A percentile compares a stretch with the other conserved stretches of the same genome.
Evolutionary conservation across 257 asterid genomes (phyloP).

Genomic region (Leptodermis oblonga): DNA sequence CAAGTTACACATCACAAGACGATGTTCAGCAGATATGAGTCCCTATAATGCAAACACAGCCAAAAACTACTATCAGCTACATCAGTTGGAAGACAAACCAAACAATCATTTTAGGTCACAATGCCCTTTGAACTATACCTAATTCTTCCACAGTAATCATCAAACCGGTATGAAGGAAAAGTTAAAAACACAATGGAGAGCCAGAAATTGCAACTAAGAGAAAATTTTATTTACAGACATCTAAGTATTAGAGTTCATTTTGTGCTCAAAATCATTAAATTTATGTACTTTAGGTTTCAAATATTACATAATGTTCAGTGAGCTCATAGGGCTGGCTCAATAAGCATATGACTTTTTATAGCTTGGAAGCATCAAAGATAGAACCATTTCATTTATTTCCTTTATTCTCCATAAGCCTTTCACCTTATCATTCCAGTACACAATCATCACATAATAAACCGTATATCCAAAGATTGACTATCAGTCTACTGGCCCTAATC

Average conservation of each 20-base stretch:
- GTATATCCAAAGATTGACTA: background rate
- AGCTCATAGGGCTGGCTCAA: background rate
- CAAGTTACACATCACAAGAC: slow-evolving; percentile 74
- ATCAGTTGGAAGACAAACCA: background rate
- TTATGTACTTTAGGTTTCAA: background rate
- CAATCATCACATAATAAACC: background rate
- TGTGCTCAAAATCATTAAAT: background rate
- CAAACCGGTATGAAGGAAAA: background rate
- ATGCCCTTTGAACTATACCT: background rate
- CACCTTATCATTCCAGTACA: background rate
- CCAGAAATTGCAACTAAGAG: background rate
- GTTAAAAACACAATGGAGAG: background rate
- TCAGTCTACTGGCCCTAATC: background rate
- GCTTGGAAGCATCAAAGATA: background rate
- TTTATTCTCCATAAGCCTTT: background rate
- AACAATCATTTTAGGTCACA: background rate
- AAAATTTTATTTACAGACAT: background rate
- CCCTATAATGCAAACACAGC: slow-evolving; percentile 38
- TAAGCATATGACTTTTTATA: background rate
- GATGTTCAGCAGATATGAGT: slow-evolving; percentile 66
- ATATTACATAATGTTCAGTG: background rate
- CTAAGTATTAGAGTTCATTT: background rate
- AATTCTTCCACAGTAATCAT: too few relatives aligned
- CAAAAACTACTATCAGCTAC: background rate
- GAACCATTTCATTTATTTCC: background rate